These are phyloP conservation scores for Albophoma yamanashiensis DNA, from an alignment of 2,329 filamentous ascomycete genomes.

Conservation along the genomic window DNA sequence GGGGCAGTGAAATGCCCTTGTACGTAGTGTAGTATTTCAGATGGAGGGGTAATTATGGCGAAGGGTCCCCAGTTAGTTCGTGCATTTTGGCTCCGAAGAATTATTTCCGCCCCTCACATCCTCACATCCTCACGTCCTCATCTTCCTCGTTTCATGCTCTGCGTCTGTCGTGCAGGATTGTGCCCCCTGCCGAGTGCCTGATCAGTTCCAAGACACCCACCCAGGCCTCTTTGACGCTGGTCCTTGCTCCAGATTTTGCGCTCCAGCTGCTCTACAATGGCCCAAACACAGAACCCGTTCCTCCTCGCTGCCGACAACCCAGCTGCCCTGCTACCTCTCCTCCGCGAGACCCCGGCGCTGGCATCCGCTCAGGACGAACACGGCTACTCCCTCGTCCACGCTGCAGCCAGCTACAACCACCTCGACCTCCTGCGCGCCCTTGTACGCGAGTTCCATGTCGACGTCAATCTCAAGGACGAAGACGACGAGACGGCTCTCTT, in stretches of 20 bases:
- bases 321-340: constrained; percentile 59
- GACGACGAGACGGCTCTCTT: constrained; percentile 94
- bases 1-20: not conserved
- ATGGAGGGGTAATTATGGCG: not conserved
- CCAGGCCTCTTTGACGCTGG: not conserved
- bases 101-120: not conserved
- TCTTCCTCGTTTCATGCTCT: not conserved
- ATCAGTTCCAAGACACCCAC: not conserved
- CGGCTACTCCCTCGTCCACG: constrained; percentile 90
- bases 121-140: not conserved
- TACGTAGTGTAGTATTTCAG: too few species aligned
- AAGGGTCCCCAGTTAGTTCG: not conserved
- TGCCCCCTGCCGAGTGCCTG: not conserved
- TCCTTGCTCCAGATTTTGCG: not conserved
- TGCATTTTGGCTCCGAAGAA: not conserved
- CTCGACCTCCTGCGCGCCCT: constrained; percentile 67
- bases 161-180: not conserved
- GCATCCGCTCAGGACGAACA: constrained; percentile 77
- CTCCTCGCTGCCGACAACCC: constrained; percentile 77
- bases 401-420: constrained; percentile 87
- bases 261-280: constrained; percentile 22
- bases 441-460: constrained; percentile 63
- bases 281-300: constrained; percentile 52
- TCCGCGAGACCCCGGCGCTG: constrained; percentile 63
- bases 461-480: constrained; percentile 76